Evolutionary conservation across 495 filamentous ascomycete genomes (phyloP).

Genomic region (Tuber brumale): DNA sequence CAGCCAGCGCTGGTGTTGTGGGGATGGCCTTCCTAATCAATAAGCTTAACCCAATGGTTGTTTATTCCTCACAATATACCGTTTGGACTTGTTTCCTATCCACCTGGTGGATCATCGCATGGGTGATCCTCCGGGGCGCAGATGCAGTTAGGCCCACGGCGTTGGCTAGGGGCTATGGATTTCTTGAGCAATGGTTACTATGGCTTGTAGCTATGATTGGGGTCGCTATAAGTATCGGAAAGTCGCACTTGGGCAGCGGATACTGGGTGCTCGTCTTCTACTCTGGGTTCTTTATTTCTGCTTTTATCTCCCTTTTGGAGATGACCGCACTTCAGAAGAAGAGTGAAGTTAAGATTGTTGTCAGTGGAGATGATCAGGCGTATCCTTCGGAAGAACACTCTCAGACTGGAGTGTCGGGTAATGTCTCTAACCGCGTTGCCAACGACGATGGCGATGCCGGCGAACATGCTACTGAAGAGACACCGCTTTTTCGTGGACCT

Average conservation of each 20-base stretch:
- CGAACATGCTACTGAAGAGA: slow-evolving; percentile 65
- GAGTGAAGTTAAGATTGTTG: neutral
- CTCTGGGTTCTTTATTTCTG: slow-evolving; percentile 64
- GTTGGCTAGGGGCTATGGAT: slow-evolving; percentile 70
- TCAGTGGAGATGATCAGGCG: neutral
- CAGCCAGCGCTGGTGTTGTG: slow-evolving; percentile 63
- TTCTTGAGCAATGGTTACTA: slow-evolving; percentile 73
- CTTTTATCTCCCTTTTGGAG: slow-evolving; percentile 67
- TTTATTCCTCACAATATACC: slow-evolving; percentile 77
- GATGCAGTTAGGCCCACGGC: slow-evolving; percentile 80
- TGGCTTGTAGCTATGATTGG: slow-evolving; percentile 66
- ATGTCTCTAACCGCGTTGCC: slow-evolving; percentile 23
- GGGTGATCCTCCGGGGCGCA: slow-evolving; percentile 76
- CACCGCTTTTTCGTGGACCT: slow-evolving; percentile 62
- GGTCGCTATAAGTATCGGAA: slow-evolving; percentile 64
- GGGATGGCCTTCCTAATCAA: slow-evolving; percentile 67
- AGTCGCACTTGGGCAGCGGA: slow-evolving; percentile 57
- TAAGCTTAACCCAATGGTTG: slow-evolving; percentile 78
- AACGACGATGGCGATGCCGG: slow-evolving; percentile 49
- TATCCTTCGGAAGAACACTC: slow-evolving; percentile 24
- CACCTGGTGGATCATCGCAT: slow-evolving; percentile 70
- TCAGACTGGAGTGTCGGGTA: slow-evolving; percentile 9
- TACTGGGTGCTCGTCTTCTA: slow-evolving; percentile 83
- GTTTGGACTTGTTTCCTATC: slow-evolving; percentile 83
- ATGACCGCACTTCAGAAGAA: slow-evolving; percentile 62